Evolutionary conservation across 164 flowering plant species (phyloP), one percentile per base, ranked within the genome.

Genomic region (Aristolochia fimbriata): DNA sequence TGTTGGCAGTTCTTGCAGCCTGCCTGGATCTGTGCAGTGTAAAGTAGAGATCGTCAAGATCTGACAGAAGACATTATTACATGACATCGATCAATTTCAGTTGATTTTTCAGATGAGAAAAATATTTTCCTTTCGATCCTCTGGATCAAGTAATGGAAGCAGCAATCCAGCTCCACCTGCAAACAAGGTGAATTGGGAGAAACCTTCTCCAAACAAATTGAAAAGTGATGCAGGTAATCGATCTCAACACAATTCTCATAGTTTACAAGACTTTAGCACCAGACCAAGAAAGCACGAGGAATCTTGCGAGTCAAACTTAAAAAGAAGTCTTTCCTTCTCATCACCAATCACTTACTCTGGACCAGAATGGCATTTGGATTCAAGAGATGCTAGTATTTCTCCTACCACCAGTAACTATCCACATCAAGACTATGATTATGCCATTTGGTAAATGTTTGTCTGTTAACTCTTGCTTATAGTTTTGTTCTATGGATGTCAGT

Each of bases 261-360:
- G 73, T 57, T 71, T 71, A 25, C 52, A 48, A 46, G 62, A 66
- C 20, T 48, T 65, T 58, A 65, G 69, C 52, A 63, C 72, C 15
- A 76, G 71, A 62, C 23, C 74, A 30, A 68, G 62, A 30, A 80
- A 74, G 59, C 78, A 76, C 48, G 78, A 66, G 43, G 64, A 62
- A 51, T 53, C 68, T 23, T 73, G 20, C 62, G 51, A 67, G 67
- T 63, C 84, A 67, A 62, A 62, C 62, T 89, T 85, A 64, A 81
- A 90, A 64, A 74, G 93, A 66, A 84, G 96, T 72, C 85, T 80
- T 50, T 86, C 98, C 25, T 77, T 77, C 47, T 88, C 98, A 48
- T 81, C 96, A 25, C 78, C 85, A 30, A 63, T 77, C 51, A 63
- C 70, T 57, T 68, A 70, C 64, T 70, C 64, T 24, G 80, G 64